phyloP scores from a whole-genome alignment of 805 yeast genomes.

The Kregervanrija delftensis region DNA sequence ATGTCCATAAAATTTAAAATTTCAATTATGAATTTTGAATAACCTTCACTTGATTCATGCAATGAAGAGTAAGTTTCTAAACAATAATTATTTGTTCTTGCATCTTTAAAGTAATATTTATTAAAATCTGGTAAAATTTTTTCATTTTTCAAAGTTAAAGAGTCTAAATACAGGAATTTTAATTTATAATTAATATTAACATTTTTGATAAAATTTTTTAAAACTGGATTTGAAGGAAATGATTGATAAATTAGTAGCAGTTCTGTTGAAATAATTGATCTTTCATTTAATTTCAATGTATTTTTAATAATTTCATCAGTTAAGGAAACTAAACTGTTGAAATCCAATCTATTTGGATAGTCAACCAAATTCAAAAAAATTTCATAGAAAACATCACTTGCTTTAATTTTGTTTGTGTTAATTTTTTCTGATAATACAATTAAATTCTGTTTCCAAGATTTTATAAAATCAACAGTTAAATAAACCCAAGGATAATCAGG shows the following conservation, averaged over 20 bases:
- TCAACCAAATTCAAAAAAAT: slow-evolving; percentile 18
- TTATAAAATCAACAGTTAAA: slow-evolving; percentile 5
- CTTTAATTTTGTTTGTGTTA: slow-evolving; percentile 4
- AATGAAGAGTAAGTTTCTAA: slow-evolving; percentile 46
- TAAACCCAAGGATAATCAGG: slow-evolving; percentile 6
- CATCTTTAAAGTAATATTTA: slow-evolving; percentile 23
- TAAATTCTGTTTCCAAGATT: slow-evolving; percentile 2
- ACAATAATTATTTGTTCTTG: slow-evolving; percentile 24
- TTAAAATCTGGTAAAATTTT: slow-evolving; percentile 26
- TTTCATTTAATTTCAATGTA: too few relatives aligned
- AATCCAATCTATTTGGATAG: slow-evolving; percentile 16
- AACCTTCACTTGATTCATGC: slow-evolving; percentile 76
- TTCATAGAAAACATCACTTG: slow-evolving; percentile 23
- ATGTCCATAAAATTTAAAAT: slow-evolving; percentile 32
- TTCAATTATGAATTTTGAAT: slow-evolving; percentile 52
- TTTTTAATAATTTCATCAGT: slow-evolving; percentile 14
- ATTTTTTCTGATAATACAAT: slow-evolving; percentile 4
- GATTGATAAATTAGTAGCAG: slow-evolving; percentile 22
- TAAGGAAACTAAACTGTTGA: slow-evolving; percentile 11
- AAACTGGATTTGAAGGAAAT: slow-evolving; percentile 15
- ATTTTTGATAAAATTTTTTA: slow-evolving; percentile 17
- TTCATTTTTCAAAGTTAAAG: slow-evolving; percentile 16
- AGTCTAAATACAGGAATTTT: slow-evolving; percentile 24
- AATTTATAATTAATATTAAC: slow-evolving; percentile 21
- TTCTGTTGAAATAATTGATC: slow-evolving; percentile 10